Conservation (phyloP, 768 basidiomycete species). For the Hygrophoropsis aurantiaca region DNA sequence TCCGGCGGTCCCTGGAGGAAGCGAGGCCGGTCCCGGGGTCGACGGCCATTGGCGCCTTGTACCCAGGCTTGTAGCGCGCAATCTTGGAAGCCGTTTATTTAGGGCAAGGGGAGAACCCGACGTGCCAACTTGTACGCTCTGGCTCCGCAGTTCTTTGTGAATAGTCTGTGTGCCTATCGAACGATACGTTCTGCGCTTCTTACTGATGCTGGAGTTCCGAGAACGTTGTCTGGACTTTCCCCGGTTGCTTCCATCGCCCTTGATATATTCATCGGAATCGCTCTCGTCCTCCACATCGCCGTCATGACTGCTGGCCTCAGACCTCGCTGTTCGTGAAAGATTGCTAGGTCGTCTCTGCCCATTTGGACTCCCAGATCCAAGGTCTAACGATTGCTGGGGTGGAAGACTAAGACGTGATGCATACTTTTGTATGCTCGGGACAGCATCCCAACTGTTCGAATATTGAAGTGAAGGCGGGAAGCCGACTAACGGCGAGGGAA, state of each 20-base stretch:
- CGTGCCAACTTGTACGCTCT: slow-evolving; percentile 58
- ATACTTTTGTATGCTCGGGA: slow-evolving; percentile 79
- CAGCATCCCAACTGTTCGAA: slow-evolving; percentile 82
- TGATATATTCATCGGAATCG: slow-evolving; percentile 42
- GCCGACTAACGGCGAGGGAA: slow-evolving; percentile 38
- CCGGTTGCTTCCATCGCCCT: slow-evolving; percentile 23
- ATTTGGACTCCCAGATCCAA: slow-evolving; percentile 48
- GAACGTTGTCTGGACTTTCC: slow-evolving; percentile 31
- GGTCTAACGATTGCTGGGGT: slow-evolving; percentile 43
- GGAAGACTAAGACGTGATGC: slow-evolving; percentile 59
- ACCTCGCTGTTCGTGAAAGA: slow-evolving; percentile 40
- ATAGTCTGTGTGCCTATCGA: slow-evolving; percentile 73
- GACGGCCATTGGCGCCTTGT: slow-evolving; percentile 19
- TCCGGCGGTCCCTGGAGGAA: slow-evolving; percentile 1
- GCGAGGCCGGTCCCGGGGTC: slow-evolving; percentile 6
- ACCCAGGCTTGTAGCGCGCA: slow-evolving; percentile 17
- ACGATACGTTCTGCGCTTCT: slow-evolving; percentile 46
- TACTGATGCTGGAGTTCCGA: slow-evolving; percentile 30
- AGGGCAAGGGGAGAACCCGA: slow-evolving; percentile 9
- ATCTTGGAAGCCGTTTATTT: slow-evolving; percentile 25
- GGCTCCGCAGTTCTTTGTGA: slow-evolving; percentile 49
- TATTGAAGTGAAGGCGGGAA: slow-evolving; percentile 63
- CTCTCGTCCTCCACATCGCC: slow-evolving; percentile 80
- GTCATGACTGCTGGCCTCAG: slow-evolving; percentile 74
- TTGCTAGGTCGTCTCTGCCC: slow-evolving; percentile 31